Percentiles rank a stretch among this genome's conserved stretches.
phyloP scores from a whole-genome alignment of 441 rosid genomes.

The Euphorbia celastroides region DNA sequence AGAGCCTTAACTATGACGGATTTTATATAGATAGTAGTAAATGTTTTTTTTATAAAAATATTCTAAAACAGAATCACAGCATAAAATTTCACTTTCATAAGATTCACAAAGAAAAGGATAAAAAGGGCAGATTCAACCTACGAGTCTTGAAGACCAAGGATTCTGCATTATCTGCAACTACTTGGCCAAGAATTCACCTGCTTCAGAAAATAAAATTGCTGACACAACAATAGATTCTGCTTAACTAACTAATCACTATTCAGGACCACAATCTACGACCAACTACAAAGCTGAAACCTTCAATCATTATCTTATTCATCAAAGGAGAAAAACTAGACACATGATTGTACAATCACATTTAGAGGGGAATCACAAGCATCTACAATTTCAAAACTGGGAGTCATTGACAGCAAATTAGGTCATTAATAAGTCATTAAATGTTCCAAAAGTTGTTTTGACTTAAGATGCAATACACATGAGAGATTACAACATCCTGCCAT shows the following conservation, averaged over 20 bases:
- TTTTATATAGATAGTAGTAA: no score
- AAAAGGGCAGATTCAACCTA: conserved; percentile 5
- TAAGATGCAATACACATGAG: neutral
- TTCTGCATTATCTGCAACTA: neutral
- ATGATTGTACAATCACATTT: conserved; percentile 3
- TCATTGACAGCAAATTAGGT: neutral
- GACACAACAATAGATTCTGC: neutral
- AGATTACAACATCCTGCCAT: conserved; percentile 30
- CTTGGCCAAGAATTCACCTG: conserved; percentile 17
- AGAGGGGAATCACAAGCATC: neutral
- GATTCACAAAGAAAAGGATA: neutral
- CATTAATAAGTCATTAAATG: neutral
- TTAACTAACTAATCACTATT: conserved; percentile 6
- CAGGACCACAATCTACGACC: no score
- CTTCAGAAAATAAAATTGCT: conserved; percentile 10
- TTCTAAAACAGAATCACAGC: neutral
- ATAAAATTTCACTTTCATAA: neutral
- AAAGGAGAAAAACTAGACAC: conserved; percentile 5
- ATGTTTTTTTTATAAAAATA: no score
- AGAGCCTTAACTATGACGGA: no score
- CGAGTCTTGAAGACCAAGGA: neutral
- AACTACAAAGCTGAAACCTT: conserved; percentile 14
- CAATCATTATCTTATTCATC: conserved; percentile 16
- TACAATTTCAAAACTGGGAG: conserved; percentile 9
- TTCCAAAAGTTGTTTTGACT: no score